Base-by-base conservation (phyloP, 495 filamentous ascomycete genomes). In the Talaromyces wortmannii region DNA sequence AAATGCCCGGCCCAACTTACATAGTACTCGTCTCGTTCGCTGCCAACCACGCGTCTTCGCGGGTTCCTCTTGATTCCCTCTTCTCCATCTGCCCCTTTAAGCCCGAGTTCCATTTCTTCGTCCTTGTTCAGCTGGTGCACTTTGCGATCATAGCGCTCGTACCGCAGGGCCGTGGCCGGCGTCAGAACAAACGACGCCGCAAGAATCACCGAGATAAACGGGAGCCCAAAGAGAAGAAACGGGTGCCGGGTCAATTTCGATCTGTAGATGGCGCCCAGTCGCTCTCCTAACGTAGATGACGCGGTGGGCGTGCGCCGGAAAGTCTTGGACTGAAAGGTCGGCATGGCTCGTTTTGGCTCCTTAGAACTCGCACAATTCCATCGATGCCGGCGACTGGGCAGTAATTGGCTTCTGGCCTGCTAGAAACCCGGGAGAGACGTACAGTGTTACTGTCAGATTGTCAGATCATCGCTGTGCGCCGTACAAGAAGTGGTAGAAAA, bases 141-240 rank as follows among this genome's bases (percentile, higher is more conserved):
- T 71, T 89, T 92, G 56, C 88, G 78, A 65, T 99, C 95, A 61
- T 97, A 83, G 36, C 86, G 82, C 73, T 97, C 94, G 70, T 97
- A 99, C 42, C 95, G 80, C 31, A 99, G 72, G 5, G 94, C 95
- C 6, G 94, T 90, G 2, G 91, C 94, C 2, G 95, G 94, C 0
- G 92, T 96, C 12, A 99, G 79, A 57, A 92, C 87, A 71, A 99
- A 99, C 7, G 89, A 95, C 0, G 90, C 94, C 4, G 86, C 91
- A n/a, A 99, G 85, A 61, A 99, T 96, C 36, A 92, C 84, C 45
- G 79, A 73, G 63, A 97, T 80, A 72, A 99, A 99, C 12, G 94
- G 94, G n/a, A 97, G 76, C 6, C 94, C 94, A 68, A 99, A 99
- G 51, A 97, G 80, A 40, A 92, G 73, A 70, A 99, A 99, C 1